Evolutionary conservation across 805 yeast species (phyloP).

Genomic region (Danielia oregonensis): DNA sequence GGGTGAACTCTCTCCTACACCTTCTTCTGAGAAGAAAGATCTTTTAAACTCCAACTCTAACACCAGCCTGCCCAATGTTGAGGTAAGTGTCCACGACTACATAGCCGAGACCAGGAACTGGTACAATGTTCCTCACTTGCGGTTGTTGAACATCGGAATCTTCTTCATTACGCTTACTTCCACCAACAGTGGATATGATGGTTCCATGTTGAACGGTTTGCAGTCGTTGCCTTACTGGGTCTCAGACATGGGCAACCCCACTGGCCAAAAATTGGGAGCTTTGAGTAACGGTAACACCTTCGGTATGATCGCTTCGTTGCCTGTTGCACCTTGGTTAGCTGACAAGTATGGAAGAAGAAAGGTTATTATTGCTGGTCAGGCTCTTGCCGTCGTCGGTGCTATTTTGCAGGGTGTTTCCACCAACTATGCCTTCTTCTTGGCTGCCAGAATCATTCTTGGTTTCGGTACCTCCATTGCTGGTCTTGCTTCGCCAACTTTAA

Average conservation of each 20-base stretch:
- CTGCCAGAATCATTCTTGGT: constrained; percentile 47
- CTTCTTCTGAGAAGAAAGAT: neutral
- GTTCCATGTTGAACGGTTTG: constrained; percentile 45
- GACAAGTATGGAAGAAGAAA: constrained; percentile 43
- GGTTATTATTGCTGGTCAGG: constrained; percentile 25
- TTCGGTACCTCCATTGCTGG: constrained; percentile 40
- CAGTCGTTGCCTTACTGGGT: constrained; percentile 44
- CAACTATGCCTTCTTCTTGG: constrained; percentile 35
- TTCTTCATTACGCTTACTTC: constrained; percentile 43
- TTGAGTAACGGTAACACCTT: constrained; percentile 22
- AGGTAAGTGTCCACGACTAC: constrained; percentile 7
- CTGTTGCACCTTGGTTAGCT: constrained; percentile 13
- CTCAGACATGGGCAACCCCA: constrained; percentile 27
- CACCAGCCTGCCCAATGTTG: neutral
- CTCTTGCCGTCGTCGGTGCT: constrained; percentile 29
- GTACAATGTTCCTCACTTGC: constrained; percentile 36
- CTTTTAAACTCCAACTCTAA: too few species aligned
- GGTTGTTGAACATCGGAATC: constrained; percentile 33
- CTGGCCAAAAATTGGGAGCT: constrained; percentile 20
- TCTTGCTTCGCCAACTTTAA: constrained; percentile 45
- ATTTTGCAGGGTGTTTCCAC: constrained; percentile 36
- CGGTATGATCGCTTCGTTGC: constrained; percentile 34
- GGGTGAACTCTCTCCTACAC: neutral
- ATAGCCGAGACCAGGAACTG: constrained; percentile 20
- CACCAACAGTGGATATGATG: constrained; percentile 34